Percentiles rank a stretch among this genome's conserved stretches.
Conservation (phyloP, 495 filamentous ascomycete genomes). For the Neurospora sp. region DNA sequence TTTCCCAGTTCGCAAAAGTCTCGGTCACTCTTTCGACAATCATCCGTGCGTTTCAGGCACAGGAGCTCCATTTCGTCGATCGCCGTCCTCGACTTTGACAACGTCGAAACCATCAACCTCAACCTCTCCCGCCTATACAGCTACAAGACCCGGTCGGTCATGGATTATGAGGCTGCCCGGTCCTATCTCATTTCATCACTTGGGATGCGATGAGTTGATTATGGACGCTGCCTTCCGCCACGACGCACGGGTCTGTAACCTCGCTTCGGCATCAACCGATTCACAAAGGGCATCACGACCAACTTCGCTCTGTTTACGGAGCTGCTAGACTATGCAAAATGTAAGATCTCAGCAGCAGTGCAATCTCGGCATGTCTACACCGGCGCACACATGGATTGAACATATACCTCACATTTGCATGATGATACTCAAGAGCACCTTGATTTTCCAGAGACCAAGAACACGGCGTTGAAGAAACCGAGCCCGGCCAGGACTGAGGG, state of each 20-base stretch:
- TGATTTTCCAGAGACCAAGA: conserved; percentile 30
- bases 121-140: not conserved
- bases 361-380: not conserved
- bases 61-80: not conserved
- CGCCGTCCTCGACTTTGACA: not conserved
- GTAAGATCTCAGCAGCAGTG: not conserved
- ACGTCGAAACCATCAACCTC: not conserved
- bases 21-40: not conserved
- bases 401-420: conserved; percentile 12
- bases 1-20: not conserved
- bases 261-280: not conserved
- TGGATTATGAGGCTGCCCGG: not conserved
- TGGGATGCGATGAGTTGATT: not conserved
- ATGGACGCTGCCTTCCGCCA: not conserved
- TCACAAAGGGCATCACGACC: not conserved
- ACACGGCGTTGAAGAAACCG: conserved; percentile 33
- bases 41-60: not conserved
- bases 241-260: not conserved
- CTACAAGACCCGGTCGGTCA: not conserved
- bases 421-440: conserved; percentile 36
- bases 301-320: not conserved
- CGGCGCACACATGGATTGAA: not conserved
- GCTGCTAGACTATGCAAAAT: not conserved
- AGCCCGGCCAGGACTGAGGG: conserved; percentile 26
- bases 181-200: not conserved